Base-by-base conservation (phyloP, 768 basidiomycete species). In the Galerina marginata region DNA sequence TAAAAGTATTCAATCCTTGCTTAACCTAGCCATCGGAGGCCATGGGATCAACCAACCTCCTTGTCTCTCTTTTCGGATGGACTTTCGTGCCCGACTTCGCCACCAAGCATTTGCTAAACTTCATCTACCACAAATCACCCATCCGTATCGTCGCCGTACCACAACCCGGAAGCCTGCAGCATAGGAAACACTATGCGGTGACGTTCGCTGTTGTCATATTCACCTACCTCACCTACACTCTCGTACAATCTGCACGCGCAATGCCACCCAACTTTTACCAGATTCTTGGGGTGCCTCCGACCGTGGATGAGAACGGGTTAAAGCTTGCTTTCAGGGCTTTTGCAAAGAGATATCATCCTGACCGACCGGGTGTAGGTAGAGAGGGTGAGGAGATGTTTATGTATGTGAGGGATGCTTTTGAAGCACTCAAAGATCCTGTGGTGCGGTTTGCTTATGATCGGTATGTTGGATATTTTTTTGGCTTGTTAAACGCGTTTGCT, bases 371-470 rank as follows among this genome's bases (percentile, higher is more conserved):
- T 15, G 77, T 81, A 33, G 89, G 89, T 0, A 74, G 74, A 0
- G 72, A 76, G 16, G 88, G 88, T 7, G 88, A 87, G 63, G 79
- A 79, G 11, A 55, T 86, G 26, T 95, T 95, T 68, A 90, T 93
- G 49, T 71, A 77, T 47, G 86, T 91, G 4, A 77, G 91, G 59
- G 85, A 88, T 67, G 90, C 86, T 37, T 94, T 86, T 63, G 92
- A 95, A 63, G 87, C 89, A 1, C 72, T 95, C 26, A 92, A 88
- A 70, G 81, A 92, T 64, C 93, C 93, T 3, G 79, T 83, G 9
- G 86, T 86, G 46, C 75, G 93, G 50, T 95, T 93, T 77, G 93
- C 92, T 0, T 95, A 95, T 71, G 93, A 95, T 68, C 82, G 92
- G 89, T 91, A 65, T 54, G 83, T 70, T 10, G 9, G 9, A 42